phyloP scores from a whole-genome alignment of 495 filamentous ascomycete genomes.

The Penicillium turbatum region DNA sequence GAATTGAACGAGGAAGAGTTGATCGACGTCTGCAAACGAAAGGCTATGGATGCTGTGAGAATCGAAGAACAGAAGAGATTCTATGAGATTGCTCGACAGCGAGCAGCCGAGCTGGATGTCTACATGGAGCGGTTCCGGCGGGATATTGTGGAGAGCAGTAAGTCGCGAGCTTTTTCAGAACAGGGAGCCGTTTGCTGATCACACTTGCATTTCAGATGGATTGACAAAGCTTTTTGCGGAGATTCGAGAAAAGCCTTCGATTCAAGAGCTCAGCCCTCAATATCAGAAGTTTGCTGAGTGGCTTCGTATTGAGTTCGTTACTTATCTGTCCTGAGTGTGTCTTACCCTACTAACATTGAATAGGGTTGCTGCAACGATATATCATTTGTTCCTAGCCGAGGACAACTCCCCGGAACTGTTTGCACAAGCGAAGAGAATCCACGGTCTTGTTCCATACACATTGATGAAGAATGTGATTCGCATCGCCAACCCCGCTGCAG shows the following conservation, averaged over 20 bases:
- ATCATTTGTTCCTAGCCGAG: constrained; percentile 95
- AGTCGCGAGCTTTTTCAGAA: constrained; percentile 23
- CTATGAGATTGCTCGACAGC: constrained; percentile 88
- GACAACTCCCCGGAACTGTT: constrained; percentile 96
- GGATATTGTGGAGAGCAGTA: constrained; percentile 75
- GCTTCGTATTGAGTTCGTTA: constrained; percentile 78
- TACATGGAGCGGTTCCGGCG: constrained; percentile 89
- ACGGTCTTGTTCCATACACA: constrained; percentile 87
- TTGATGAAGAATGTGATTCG: constrained; percentile 94
- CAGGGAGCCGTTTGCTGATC: background rate
- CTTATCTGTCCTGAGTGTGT: background rate
- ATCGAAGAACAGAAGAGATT: constrained; percentile 90
- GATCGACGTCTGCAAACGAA: constrained; percentile 71
- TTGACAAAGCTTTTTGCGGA: constrained; percentile 90
- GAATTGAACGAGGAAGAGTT: constrained; percentile 74
- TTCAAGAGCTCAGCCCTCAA: constrained; percentile 83
- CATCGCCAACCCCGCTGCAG: constrained; percentile 90
- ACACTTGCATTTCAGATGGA: constrained; percentile 52
- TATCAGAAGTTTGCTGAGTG: constrained; percentile 99
- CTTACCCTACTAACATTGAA: constrained; percentile 11
- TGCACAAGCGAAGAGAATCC: constrained; percentile 87
- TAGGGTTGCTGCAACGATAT: constrained; percentile 86
- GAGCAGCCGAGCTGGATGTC: constrained; percentile 87
- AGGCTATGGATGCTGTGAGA: constrained; percentile 78
- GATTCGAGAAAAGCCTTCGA: constrained; percentile 79